These are phyloP conservation scores for Tympanopsis confertula DNA, from an alignment of 2,329 filamentous ascomycete genomes.

Conservation along the genomic window DNA sequence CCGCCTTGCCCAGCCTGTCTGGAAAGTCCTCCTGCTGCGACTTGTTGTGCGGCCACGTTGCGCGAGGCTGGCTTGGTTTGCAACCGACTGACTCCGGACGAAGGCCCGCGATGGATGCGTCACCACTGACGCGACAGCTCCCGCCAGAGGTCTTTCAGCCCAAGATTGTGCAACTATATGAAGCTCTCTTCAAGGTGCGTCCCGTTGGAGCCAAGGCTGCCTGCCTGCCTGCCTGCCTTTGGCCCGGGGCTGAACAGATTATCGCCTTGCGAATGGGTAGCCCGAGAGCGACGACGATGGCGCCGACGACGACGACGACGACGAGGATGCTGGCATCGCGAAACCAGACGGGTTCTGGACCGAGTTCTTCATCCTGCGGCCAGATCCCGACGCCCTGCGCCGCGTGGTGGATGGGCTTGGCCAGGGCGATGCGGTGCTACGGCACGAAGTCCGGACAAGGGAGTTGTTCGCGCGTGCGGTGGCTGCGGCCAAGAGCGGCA, in stretches of 20 bases:
- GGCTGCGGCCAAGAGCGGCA: constrained; percentile 45
- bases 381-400: constrained; percentile 60
- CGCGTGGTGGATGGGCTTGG: constrained; percentile 57
- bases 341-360: constrained; percentile 87
- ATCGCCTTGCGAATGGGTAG: constrained; percentile 11
- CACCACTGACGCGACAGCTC: constrained; percentile 84
- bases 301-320: constrained; percentile 18
- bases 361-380: constrained; percentile 84
- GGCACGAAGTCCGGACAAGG: constrained; percentile 65
- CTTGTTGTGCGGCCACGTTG: too few relatives aligned
- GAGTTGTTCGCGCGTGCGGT: constrained; percentile 70
- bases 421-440: constrained; percentile 59
- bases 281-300: constrained; percentile 10
- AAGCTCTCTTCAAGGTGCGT: constrained; percentile 65
- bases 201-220: constrained; percentile 2
- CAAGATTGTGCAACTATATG: constrained; percentile 86
- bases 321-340: constrained; percentile 52
- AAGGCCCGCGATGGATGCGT: constrained; percentile 65
- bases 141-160: constrained; percentile 84
- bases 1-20: too few relatives aligned
- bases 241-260: constrained; percentile 3
- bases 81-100: too few relatives aligned
- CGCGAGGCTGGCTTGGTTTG: too few relatives aligned
- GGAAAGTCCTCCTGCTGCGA: too few relatives aligned
- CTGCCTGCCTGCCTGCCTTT: not conserved